These are phyloP conservation scores for Litsea cubeba DNA, from an alignment of 164 flowering plant genomes.

Conservation along the genomic window DNA sequence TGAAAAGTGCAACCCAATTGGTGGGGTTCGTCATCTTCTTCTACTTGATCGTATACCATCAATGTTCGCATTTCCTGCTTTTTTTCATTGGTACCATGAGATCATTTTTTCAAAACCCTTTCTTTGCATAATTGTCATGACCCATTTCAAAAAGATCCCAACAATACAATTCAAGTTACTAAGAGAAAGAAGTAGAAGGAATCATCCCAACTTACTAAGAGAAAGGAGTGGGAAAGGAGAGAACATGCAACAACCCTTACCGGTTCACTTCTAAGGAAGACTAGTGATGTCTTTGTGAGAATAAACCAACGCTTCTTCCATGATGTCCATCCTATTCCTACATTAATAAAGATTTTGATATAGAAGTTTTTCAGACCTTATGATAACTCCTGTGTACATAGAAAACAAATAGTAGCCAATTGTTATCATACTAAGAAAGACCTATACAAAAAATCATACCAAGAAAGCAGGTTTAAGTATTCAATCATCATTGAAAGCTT, in stretches of 20 bases:
- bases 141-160: not conserved
- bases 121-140: not conserved
- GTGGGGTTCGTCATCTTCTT: no score
- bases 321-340: slow-evolving; percentile 98
- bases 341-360: not conserved
- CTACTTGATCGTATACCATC: no score
- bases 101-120: not conserved
- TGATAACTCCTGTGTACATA: not conserved
- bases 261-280: slow-evolving; percentile 95
- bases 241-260: slow-evolving; percentile 40
- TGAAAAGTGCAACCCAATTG: no score
- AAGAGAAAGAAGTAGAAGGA: not conserved
- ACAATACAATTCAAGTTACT: not conserved
- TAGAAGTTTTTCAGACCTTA: not conserved
- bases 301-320: slow-evolving; percentile 99
- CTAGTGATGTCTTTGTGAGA: slow-evolving; percentile 78
- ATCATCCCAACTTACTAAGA: not conserved
- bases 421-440: not conserved
- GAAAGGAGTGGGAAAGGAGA: not conserved
- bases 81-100: not conserved
- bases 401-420: not conserved
- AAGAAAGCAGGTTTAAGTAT: not conserved
- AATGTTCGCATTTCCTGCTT: no score
- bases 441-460: no score
- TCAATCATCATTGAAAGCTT: not conserved